Base-by-base conservation (phyloP, 768 basidiomycete genomes). In the Lyophyllum semitale region DNA sequence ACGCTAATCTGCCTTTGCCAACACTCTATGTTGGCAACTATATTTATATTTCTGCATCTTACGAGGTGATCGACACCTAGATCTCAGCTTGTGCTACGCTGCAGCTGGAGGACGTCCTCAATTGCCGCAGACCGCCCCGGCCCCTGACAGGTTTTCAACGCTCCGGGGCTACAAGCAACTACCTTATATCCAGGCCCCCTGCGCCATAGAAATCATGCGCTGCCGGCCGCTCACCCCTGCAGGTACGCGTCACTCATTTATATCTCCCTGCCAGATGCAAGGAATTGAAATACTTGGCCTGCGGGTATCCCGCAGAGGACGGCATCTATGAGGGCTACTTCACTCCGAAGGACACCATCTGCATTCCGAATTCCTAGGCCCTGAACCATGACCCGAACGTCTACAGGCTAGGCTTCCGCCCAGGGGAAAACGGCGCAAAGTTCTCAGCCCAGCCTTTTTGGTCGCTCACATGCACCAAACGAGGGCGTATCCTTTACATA, bases 121-220 rank as follows among this genome's bases (percentile, higher is more conserved):
- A n/a, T n/a, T n/a, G n/a, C n/a, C n/a, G n/a, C n/a, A n/a, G 69
- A 72, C 43, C 30, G 51, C 3, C 60, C 68, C 30, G 51, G 71
- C 13, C 7, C 54, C 29, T 11, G 59, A 63, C 15, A 55, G 72
- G n/a, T 48, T 71, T 13, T 63, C 68, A 0, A 60, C 57, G 7
- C 58, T 64, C 25, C 54, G 59, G 15, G 63, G 63, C 43, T 45
- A 48, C 23, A 38, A 38, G 9, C 37, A 43, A n/a, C 43, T 64
- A 17, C 59, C 55, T 9, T 63, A 60, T 42, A 51, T 60, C 18
- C 54, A 62, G 4, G 57, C 58, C n/a, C n/a, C n/a, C 11, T 29
- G 60, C 22, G 54, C 66, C 27, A 59, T 56, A 33, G 66, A 67
- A 50, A 57, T 59, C 15, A 42, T 66, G 50, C 48, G 60, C 7